Evolutionary conservation across 345 rosid species (phyloP).

Genomic region (Durio zibethinus): DNA sequence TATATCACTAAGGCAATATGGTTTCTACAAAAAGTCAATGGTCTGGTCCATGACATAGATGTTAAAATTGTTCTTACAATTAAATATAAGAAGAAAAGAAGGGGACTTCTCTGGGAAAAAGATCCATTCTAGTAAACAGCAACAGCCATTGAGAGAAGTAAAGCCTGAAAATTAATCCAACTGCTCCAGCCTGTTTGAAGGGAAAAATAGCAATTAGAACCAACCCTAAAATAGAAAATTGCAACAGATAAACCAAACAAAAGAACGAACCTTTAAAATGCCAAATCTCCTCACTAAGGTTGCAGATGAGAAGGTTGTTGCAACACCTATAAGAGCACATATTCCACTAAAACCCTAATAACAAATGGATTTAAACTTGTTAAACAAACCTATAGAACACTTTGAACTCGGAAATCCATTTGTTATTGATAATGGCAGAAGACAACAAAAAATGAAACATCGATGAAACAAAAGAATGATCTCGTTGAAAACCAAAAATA

Average conservation of each 20-base stretch:
- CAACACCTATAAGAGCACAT: conserved; percentile 91
- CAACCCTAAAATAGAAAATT: neutral
- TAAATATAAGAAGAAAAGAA: conserved; percentile 69
- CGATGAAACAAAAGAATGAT: no score
- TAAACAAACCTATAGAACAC: conserved; percentile 10
- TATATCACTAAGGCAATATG: no score
- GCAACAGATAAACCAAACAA: neutral
- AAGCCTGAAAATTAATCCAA: conserved; percentile 83
- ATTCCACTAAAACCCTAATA: conserved; percentile 90
- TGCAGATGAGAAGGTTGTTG: conserved; percentile 83
- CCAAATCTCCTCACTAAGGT: conserved; percentile 67
- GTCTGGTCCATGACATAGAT: neutral
- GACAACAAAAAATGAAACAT: no score
- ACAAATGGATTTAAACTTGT: conserved; percentile 82
- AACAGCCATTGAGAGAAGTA: conserved; percentile 69
- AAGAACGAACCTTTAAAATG: conserved; percentile 55
- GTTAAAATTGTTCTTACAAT: conserved; percentile 48
- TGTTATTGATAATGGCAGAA: no score
- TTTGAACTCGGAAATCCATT: conserved; percentile 13
- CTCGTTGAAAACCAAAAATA: no score
- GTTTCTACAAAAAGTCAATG: no score
- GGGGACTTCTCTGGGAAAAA: conserved; percentile 65
- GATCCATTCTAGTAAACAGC: conserved; percentile 71
- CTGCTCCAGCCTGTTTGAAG: no score
- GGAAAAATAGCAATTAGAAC: conserved; percentile 9